These are phyloP conservation scores for Auriscalpium vulgare DNA, from an alignment of 768 basidiomycete species.

Conservation along the genomic window DNA sequence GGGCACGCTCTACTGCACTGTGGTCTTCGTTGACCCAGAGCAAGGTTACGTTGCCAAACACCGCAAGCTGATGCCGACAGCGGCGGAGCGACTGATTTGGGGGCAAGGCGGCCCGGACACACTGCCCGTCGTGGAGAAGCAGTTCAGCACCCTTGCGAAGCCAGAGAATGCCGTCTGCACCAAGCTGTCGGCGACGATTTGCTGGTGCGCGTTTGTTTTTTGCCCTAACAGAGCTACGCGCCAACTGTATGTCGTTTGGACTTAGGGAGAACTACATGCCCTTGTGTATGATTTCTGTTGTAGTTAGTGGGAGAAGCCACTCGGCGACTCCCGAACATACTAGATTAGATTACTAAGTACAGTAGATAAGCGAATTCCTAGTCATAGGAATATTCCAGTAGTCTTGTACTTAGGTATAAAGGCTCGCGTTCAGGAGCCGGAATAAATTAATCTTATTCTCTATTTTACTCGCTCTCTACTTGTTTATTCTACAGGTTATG, in stretches of 20 bases:
- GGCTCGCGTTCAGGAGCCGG: too few species aligned
- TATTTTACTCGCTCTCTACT: too few species aligned
- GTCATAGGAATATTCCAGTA: too few species aligned
- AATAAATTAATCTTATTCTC: too few species aligned
- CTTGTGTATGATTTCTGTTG: conserved; percentile 40
- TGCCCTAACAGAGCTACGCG: too few species aligned
- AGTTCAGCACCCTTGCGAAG: conserved; percentile 24
- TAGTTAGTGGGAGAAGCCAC: too few species aligned
- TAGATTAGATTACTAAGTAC: too few species aligned
- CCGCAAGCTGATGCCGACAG: conserved; percentile 60
- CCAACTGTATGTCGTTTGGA: too few species aligned
- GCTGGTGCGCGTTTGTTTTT: conserved; percentile 35
- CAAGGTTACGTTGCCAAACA: conserved; percentile 46
- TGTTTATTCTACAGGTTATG: too few species aligned
- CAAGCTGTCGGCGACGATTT: conserved; percentile 49
- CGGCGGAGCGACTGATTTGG: conserved; percentile 53
- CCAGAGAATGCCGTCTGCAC: conserved; percentile 22
- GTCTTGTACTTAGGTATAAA: too few species aligned
- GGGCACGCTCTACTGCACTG: conserved; percentile 57
- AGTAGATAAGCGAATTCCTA: too few species aligned
- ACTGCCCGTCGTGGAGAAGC: conserved; percentile 38
- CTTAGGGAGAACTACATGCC: conserved; percentile 69
- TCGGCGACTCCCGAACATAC: too few species aligned
- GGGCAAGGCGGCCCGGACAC: conserved; percentile 50
- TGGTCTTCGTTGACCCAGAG: conserved; percentile 44